Conservation (phyloP, 2,329 filamentous ascomycete species). For the Tolypocladium guangdongense region DNA sequence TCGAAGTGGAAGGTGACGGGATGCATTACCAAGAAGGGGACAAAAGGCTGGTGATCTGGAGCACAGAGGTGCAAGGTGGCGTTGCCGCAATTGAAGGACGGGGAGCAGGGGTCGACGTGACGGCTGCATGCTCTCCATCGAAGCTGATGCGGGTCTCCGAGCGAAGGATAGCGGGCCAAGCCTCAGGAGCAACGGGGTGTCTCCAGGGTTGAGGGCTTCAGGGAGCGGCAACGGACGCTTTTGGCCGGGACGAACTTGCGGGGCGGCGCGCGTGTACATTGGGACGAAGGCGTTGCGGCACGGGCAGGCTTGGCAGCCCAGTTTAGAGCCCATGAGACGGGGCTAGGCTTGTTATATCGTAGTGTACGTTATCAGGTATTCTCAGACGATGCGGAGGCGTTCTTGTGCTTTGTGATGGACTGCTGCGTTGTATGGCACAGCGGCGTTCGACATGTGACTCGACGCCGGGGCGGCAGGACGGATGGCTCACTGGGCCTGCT, state of each 20-base stretch:
- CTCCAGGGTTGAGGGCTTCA: neutral
- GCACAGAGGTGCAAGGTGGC: neutral
- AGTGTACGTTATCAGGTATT: neutral
- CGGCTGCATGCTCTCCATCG: neutral
- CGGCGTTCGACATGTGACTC: neutral
- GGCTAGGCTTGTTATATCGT: neutral
- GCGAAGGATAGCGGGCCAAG: neutral
- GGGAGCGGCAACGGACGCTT: neutral
- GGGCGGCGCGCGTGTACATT: neutral
- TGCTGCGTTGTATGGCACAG: neutral
- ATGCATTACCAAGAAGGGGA: neutral
- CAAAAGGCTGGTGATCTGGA: neutral
- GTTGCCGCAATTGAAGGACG: neutral
- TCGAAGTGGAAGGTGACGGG: neutral
- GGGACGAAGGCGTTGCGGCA: neutral
- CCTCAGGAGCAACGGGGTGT: neutral
- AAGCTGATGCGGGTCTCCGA: neutral
- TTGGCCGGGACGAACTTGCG: neutral
- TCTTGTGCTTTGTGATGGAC: neutral
- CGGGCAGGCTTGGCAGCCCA: neutral
- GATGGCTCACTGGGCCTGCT: too few species aligned
- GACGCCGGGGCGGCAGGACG: too few species aligned
- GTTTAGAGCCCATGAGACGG: neutral
- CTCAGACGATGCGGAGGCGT: neutral
- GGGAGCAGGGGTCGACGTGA: neutral